phyloP scores from a whole-genome alignment of 1,139 yeast genomes.

The Suhomyces bribrorum region DNA sequence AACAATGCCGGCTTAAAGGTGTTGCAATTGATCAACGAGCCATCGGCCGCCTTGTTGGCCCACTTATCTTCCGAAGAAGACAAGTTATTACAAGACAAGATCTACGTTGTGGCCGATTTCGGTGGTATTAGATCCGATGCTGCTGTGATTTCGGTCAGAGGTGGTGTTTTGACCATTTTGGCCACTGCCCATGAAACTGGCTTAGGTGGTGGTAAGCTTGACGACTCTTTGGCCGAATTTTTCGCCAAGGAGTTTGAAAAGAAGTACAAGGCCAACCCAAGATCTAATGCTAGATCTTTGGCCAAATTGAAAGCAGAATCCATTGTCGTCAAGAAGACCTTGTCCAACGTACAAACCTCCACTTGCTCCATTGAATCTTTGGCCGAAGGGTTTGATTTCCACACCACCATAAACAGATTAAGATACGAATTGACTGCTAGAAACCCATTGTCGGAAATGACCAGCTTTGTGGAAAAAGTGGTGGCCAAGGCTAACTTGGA shows the following conservation, averaged over 20 bases:
- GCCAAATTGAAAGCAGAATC: constrained; percentile 89
- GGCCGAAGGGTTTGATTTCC: constrained; percentile 93
- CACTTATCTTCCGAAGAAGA: constrained; percentile 59
- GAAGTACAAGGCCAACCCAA: constrained; percentile 81
- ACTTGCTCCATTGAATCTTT: constrained; percentile 94
- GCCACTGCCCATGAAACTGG: constrained; percentile 82
- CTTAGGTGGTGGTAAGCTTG: constrained; percentile 88
- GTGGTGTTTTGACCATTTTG: constrained; percentile 86
- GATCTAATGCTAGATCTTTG: constrained; percentile 75
- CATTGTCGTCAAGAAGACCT: constrained; percentile 83
- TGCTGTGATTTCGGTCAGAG: constrained; percentile 90
- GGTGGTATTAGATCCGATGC: constrained; percentile 98
- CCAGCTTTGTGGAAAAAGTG: constrained; percentile 71
- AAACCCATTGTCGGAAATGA: constrained; percentile 72
- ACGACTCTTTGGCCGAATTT: constrained; percentile 74
- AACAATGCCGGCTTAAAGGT: constrained; percentile 75
- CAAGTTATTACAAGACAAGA: constrained; percentile 65
- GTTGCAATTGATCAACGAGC: constrained; percentile 88
- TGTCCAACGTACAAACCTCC: constrained; percentile 85
- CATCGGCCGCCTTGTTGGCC: constrained; percentile 88
- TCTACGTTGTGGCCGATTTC: constrained; percentile 91
- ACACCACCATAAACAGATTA: constrained; percentile 89
- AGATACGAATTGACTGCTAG: constrained; percentile 89
- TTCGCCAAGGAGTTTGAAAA: constrained; percentile 94
- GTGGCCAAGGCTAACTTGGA: constrained; percentile 85